A percentile compares a stretch with the other conserved stretches of the same genome.
phyloP scores from a whole-genome alignment of 805 yeast genomes.

The Ogataea wickerhamii region DNA sequence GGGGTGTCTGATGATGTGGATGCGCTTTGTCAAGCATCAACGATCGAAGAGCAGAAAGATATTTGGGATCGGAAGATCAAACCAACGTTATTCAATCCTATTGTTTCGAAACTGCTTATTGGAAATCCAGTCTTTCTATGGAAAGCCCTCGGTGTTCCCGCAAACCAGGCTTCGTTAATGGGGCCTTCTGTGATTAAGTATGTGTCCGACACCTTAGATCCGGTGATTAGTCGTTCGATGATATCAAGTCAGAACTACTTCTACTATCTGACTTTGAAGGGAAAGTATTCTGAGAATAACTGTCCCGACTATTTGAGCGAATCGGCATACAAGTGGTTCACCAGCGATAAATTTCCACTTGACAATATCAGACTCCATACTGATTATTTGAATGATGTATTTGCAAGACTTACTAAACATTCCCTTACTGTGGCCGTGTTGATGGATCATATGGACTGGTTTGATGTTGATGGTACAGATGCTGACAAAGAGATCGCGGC shows the following conservation, averaged over 20 bases:
- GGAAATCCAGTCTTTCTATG: conserved; percentile 85
- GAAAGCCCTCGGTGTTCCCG: conserved; percentile 89
- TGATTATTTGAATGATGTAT: conserved; percentile 72
- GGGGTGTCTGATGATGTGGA: conserved; percentile 52
- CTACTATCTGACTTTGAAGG: conserved; percentile 65
- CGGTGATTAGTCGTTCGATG: conserved; percentile 59
- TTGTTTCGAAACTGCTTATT: conserved; percentile 61
- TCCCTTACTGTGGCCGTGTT: conserved; percentile 59
- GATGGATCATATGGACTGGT: conserved; percentile 95
- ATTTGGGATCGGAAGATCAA: conserved; percentile 63
- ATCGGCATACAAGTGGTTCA: conserved; percentile 51
- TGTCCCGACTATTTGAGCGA: conserved; percentile 75
- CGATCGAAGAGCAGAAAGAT: conserved; percentile 56
- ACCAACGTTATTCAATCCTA: conserved; percentile 68
- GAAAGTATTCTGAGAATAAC: conserved; percentile 55
- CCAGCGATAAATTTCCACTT: conserved; percentile 47
- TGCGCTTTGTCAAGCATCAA: conserved; percentile 52
- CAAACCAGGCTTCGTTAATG: conserved; percentile 79
- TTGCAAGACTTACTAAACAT: conserved; percentile 56
- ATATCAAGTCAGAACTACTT: conserved; percentile 73
- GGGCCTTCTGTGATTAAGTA: conserved; percentile 67
- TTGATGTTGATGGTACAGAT: conserved; percentile 59
- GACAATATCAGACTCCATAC: conserved; percentile 76
- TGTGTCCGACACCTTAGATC: conserved; percentile 75
- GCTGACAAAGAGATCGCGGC: conserved; percentile 66